Percentiles rank a stretch among this genome's conserved stretches.
These are phyloP conservation scores for Chenopodium berlandieri DNA, from an alignment of 148 eudicot species.

Conservation along the genomic window DNA sequence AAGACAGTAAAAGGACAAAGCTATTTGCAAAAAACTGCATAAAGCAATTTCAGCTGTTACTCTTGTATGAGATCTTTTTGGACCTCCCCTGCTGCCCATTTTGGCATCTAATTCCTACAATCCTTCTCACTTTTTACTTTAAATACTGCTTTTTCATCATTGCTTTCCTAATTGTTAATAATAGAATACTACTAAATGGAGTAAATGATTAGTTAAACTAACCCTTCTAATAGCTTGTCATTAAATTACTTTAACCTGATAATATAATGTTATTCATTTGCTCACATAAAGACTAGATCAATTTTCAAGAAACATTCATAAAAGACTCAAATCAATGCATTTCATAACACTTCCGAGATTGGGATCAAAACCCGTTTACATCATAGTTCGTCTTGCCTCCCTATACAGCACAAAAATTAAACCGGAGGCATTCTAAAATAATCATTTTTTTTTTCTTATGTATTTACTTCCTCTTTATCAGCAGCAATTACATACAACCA, in stretches of 20 bases:
- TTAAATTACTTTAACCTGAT: neutral
- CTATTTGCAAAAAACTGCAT: neutral
- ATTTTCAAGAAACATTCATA: neutral
- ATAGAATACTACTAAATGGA: neutral
- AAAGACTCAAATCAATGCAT: neutral
- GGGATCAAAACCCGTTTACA: neutral
- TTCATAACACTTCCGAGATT: too few relatives aligned
- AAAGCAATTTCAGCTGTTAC: conserved; percentile 9
- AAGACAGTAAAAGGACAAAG: neutral
- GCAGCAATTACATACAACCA: conserved; percentile 14
- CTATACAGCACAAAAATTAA: neutral
- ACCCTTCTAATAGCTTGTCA: neutral
- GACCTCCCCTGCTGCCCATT: conserved; percentile 17
- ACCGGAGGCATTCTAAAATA: conserved; percentile 3
- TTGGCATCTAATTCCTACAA: conserved; percentile 30
- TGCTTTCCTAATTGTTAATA: neutral
- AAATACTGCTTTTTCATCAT: neutral
- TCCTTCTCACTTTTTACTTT: conserved; percentile 14
- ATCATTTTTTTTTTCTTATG: neutral
- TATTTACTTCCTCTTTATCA: conserved; percentile 16
- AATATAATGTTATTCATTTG: neutral
- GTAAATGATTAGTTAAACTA: neutral
- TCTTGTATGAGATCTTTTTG: conserved; percentile 9
- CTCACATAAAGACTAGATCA: neutral
- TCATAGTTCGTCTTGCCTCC: neutral